phyloP scores from a whole-genome alignment of 768 basidiomycete species.

The Termitomyces sp. region DNA sequence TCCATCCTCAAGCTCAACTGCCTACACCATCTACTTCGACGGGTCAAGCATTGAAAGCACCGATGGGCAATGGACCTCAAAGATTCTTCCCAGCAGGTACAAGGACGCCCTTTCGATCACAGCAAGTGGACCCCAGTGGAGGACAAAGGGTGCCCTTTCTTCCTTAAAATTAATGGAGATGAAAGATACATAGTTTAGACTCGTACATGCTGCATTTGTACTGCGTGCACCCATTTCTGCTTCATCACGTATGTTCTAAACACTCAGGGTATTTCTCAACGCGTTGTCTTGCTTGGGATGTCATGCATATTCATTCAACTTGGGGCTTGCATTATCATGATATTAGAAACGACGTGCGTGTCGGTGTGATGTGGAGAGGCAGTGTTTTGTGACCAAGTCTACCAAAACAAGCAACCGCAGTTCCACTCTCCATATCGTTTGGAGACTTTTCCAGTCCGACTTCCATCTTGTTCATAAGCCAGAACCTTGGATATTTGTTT shows the following conservation, averaged over 20 bases:
- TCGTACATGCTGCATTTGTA: not conserved
- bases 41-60: slow-evolving; percentile 10
- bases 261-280: not conserved
- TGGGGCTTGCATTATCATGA: not conserved
- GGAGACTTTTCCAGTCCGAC: not conserved
- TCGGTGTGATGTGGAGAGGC: not conserved
- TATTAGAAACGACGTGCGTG: not conserved
- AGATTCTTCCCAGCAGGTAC: slow-evolving; percentile 17
- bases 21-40: slow-evolving; percentile 7
- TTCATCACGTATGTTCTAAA: not conserved
- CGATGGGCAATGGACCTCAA: slow-evolving; percentile 18
- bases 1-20: slow-evolving; percentile 9
- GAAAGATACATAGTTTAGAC: slow-evolving; percentile 8
- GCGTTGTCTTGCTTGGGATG: not conserved
- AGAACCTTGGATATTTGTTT: not conserved
- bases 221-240: not conserved
- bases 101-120: slow-evolving; percentile 23
- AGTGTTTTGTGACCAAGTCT: slow-evolving; percentile 3
- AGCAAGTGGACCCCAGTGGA: slow-evolving; percentile 18
- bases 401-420: slow-evolving; percentile 7
- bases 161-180: slow-evolving; percentile 17
- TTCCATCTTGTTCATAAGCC: not conserved
- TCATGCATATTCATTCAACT: not conserved
- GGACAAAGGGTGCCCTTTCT: slow-evolving; percentile 55
- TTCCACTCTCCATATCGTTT: not conserved